Base-by-base conservation (phyloP, 768 basidiomycete species). In the Suillus weaverae region DNA sequence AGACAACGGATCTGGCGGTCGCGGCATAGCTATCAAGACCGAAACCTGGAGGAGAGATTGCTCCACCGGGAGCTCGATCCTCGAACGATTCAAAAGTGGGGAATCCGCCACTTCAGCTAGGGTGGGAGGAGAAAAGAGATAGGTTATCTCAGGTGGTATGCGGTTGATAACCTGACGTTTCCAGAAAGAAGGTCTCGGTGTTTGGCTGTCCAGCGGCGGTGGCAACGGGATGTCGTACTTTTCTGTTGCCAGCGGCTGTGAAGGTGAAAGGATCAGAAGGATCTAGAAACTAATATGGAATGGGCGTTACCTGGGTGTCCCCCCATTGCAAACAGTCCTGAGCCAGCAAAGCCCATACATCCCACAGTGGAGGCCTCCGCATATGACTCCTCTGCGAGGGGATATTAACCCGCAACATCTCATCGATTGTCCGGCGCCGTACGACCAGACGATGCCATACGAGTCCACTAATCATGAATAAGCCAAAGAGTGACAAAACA, bases 401-500 rank as follows among this genome's bases (percentile, higher is more conserved):
- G 4, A 54, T 14, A 30, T 26, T 67, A 18, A 33, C 38, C 16
- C 35, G 55, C 61, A 70, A 63, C 66, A 57, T 67, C 16, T 66
- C 67, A 0, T 77, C 75, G 41, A 77, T 76, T 2, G 61, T 62
- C 1, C 60, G 75, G 33, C 75, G 75, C 22, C 75, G 70, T 2
- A 62, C 43, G 26, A 76, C 68, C n/a, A 76, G 76, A 50, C 76
- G 75, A 48, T 72, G 76, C 75, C 75, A 76, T 59, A 73, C 51
- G 4, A 76, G 62, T 8, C 75, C 76, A 62, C 63, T 64, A 13
- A 63, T 57, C 72, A 77, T 74, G 63, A 76, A 77, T 44, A 77
- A 38, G 1, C 69, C 74, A 55, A 76, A 76, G 30, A 76, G 48
- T 0, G 75, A 72, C 48, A 76, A 64, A n/a, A 74, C 68, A n/a